These are phyloP conservation scores for Solanum chmielewskii DNA, from an alignment of 257 asterid species.

Conservation along the genomic window DNA sequence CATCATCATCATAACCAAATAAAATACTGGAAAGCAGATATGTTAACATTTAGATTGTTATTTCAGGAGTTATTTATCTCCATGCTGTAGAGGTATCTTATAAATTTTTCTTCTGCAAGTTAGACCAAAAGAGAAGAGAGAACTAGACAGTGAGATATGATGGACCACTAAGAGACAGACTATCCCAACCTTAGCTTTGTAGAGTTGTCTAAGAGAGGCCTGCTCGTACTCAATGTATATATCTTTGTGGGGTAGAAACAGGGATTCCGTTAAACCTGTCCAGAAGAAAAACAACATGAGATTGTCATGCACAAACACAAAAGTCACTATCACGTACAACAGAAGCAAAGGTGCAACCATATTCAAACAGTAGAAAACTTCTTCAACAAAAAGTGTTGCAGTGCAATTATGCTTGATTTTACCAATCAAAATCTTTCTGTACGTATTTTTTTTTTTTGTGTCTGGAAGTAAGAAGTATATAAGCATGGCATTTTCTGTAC, in stretches of 20 bases:
- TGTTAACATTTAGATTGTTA: background rate
- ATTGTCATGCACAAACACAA: background rate
- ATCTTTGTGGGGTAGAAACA: conserved; percentile 86
- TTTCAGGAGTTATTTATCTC: background rate
- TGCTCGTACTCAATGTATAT: conserved; percentile 85
- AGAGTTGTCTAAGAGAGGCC: conserved; percentile 90
- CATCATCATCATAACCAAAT: background rate
- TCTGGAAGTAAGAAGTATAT: background rate
- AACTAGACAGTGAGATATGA: background rate
- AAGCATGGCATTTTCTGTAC: background rate
- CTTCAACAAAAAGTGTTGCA: background rate
- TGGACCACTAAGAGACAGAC: background rate
- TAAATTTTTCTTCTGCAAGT: background rate
- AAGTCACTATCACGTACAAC: background rate
- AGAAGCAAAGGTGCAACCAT: background rate
- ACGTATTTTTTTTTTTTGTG: background rate
- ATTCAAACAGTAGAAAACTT: background rate
- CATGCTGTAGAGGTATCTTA: background rate
- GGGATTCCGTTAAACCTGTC: conserved; percentile 89
- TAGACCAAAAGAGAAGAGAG: background rate
- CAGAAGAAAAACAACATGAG: conserved; percentile 5
- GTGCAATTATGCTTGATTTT: background rate
- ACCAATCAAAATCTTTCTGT: background rate
- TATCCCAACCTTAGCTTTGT: conserved; percentile 61
- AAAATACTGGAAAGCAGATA: background rate